Percentiles rank a stretch among this genome's conserved stretches.
These are phyloP conservation scores for Penicillium sp. DNA, from an alignment of 2,329 filamentous ascomycete species.

Conservation along the genomic window DNA sequence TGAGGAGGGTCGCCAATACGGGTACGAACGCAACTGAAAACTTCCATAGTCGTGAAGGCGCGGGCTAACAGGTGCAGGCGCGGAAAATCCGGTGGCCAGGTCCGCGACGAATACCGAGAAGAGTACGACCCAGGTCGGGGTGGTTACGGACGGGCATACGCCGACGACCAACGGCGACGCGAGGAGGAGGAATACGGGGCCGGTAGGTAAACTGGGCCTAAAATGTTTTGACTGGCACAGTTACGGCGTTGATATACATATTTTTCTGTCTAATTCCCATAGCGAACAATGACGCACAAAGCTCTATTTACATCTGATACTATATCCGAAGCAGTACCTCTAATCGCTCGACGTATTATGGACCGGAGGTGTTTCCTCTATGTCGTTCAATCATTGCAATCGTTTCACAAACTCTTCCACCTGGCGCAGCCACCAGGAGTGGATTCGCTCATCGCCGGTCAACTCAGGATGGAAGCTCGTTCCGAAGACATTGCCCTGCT, in stretches of 20 bases:
- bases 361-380: conserved; percentile 25
- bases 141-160: conserved; percentile 80
- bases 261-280: conserved; percentile 35
- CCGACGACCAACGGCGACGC: conserved; percentile 63
- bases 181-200: conserved; percentile 65
- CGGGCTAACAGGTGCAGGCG: conserved; percentile 52
- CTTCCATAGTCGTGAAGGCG: background rate
- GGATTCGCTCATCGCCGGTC: conserved; percentile 84
- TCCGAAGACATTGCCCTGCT: conserved; percentile 88
- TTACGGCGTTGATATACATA: conserved; percentile 40
- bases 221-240: conserved; percentile 28
- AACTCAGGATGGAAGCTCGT: conserved; percentile 96
- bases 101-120: conserved; percentile 95
- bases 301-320: conserved; percentile 34
- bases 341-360: conserved; percentile 22
- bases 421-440: conserved; percentile 88
- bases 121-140: conserved; percentile 96
- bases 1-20: conserved; percentile 93
- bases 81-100: conserved; percentile 94
- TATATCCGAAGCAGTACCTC: conserved; percentile 27
- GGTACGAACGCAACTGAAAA: conserved; percentile 49
- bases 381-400: conserved; percentile 26
- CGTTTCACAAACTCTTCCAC: conserved; percentile 55
- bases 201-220: conserved; percentile 48
- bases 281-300: conserved; percentile 27